Evolutionary conservation across 106 monocot genomes (phyloP).

Genomic region (Allium cepa): DNA sequence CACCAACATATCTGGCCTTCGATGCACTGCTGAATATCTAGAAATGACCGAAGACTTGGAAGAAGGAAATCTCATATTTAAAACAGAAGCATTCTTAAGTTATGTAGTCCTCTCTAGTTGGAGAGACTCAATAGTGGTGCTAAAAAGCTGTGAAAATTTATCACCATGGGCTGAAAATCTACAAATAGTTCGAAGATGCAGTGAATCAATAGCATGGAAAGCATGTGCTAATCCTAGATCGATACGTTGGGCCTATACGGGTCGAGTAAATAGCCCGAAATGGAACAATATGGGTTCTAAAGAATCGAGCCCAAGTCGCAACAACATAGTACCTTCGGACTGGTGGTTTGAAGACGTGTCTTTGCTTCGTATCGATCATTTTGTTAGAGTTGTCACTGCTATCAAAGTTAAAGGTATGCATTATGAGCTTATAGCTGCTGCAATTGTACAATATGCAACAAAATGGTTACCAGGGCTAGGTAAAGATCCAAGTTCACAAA

Average conservation of each 20-base stretch:
- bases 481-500: conserved; percentile 5
- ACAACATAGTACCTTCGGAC: conserved; percentile 38
- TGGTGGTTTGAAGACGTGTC: conserved; percentile 98
- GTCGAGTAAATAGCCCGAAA: conserved; percentile 32
- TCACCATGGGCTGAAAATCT: conserved; percentile 98
- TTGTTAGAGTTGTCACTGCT: conserved; percentile 71
- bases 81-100: conserved; percentile 92
- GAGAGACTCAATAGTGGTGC: conserved; percentile 80
- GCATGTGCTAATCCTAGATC: conserved; percentile 73
- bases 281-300: conserved; percentile 45
- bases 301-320: conserved; percentile 53
- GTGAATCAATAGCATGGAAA: conserved; percentile 96
- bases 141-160: conserved; percentile 77
- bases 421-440: conserved; percentile 64
- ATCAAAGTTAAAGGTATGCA: conserved; percentile 85
- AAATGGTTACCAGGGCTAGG: conserved; percentile 73
- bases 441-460: conserved; percentile 67
- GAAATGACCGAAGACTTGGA: conserved; percentile 98
- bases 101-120: conserved; percentile 89
- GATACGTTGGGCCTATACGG: conserved; percentile 77
- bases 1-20: conserved; percentile 73
- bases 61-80: conserved; percentile 93
- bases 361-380: conserved; percentile 75
- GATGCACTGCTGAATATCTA: conserved; percentile 83
- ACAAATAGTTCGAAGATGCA: conserved; percentile 84